A percentile compares a stretch with the other conserved stretches of the same genome.
Conservation (phyloP, 495 filamentous ascomycete species). For the Aspergillus hancockii region DNA sequence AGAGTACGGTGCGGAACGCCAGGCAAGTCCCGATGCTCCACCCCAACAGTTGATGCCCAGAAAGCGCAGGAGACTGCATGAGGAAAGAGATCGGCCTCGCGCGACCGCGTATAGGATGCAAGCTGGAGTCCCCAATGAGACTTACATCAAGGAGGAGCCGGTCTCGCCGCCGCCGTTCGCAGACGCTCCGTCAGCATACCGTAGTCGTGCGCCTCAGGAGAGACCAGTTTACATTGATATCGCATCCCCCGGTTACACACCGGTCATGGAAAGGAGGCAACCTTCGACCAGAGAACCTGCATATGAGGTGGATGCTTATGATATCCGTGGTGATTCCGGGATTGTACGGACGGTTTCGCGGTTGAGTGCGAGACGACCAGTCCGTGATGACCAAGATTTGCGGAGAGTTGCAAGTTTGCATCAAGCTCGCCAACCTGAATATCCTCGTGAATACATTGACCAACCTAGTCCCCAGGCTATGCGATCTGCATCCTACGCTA, state of each 20-base stretch:
- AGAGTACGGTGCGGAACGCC: conserved; percentile 28
- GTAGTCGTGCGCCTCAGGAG: conserved; percentile 47
- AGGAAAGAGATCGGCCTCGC: conserved; percentile 32
- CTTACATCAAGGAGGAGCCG: conserved; percentile 85
- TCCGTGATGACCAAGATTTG: conserved; percentile 58
- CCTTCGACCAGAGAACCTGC: conserved; percentile 29
- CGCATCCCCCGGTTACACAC: conserved; percentile 46
- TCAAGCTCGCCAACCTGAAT: conserved; percentile 51
- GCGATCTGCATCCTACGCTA: conserved; percentile 62
- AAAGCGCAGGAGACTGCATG: conserved; percentile 50
- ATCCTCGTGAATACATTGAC: conserved; percentile 47
- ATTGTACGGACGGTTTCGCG: conserved; percentile 44
- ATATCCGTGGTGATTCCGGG: conserved; percentile 39
- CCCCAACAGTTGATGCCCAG: conserved; percentile 39
- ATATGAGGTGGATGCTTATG: conserved; percentile 41
- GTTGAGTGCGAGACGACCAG: conserved; percentile 37
- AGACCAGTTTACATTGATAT: conserved; percentile 51
- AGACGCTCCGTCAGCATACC: conserved; percentile 47
- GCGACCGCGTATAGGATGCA: conserved; percentile 32
- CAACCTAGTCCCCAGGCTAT: conserved; percentile 46
- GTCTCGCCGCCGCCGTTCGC: conserved; percentile 75
- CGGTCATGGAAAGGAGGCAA: conserved; percentile 40
- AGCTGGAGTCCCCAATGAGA: conserved; percentile 39
- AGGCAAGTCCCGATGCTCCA: conserved; percentile 40
- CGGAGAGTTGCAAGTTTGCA: conserved; percentile 61